phyloP scores from a whole-genome alignment of 2,329 filamentous ascomycete species.

The Xylariales sp. region DNA sequence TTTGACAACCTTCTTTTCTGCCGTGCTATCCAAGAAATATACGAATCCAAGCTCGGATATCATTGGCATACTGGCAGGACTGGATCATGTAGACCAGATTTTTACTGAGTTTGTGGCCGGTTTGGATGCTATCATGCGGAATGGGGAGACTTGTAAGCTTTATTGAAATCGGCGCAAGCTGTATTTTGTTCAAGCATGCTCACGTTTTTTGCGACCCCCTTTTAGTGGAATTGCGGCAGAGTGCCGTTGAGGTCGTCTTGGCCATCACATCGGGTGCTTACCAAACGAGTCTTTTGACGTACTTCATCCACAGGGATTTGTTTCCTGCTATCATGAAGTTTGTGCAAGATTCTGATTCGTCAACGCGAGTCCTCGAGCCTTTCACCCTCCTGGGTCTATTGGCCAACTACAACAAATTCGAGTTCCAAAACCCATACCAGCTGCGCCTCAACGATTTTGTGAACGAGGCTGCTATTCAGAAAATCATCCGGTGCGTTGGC shows the following conservation, averaged over 20 bases:
- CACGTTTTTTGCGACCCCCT: constrained; percentile 1
- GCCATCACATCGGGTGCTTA: constrained; percentile 91
- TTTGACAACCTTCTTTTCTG: constrained; percentile 79
- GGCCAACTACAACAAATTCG: constrained; percentile 99
- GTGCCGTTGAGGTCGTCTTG: constrained; percentile 76
- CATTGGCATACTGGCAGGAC: constrained; percentile 81
- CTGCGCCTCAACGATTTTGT: constrained; percentile 91
- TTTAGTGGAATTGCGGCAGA: constrained; percentile 69
- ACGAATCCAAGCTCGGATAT: constrained; percentile 94
- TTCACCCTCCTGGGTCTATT: constrained; percentile 82
- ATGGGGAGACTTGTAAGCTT: constrained; percentile 62
- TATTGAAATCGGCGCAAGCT: not conserved
- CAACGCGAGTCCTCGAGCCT: constrained; percentile 62
- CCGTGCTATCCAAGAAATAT: constrained; percentile 82
- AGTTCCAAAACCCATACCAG: constrained; percentile 95
- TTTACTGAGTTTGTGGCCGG: constrained; percentile 85
- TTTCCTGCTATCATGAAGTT: constrained; percentile 96
- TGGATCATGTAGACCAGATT: constrained; percentile 81
- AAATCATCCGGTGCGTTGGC: constrained; percentile 74
- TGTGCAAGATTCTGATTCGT: constrained; percentile 71
- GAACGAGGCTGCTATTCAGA: constrained; percentile 81
- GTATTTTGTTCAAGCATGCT: no score
- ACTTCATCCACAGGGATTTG: constrained; percentile 89
- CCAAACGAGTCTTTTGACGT: constrained; percentile 88
- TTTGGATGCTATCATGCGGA: constrained; percentile 78